Evolutionary conservation across 2,329 filamentous ascomycete genomes (phyloP).

Genomic region (Phaeoacremonium minimum): DNA sequence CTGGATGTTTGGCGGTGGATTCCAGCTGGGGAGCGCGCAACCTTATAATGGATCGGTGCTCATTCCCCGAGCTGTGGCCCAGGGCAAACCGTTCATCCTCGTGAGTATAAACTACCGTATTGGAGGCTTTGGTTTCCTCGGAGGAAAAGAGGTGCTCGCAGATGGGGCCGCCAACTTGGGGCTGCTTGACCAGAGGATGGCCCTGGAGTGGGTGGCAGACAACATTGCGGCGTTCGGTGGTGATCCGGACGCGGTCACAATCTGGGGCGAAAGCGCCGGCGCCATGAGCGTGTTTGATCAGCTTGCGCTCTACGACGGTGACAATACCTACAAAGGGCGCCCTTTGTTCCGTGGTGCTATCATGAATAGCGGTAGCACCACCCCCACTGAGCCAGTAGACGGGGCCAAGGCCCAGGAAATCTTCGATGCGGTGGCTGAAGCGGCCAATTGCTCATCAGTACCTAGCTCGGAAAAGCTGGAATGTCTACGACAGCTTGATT

Average conservation of each 20-base stretch:
- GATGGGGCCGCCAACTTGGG: conserved; percentile 57
- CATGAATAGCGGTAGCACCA: conserved; percentile 54
- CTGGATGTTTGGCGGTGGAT: conserved; percentile 55
- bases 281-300: conserved; percentile 60
- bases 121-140: conserved; percentile 59
- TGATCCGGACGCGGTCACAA: conserved; percentile 62
- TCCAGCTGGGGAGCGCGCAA: conserved; percentile 28
- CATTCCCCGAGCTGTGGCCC: conserved; percentile 25
- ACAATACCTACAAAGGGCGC: conserved; percentile 59
- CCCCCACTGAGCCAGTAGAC: conserved; percentile 48
- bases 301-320: conserved; percentile 56
- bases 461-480: conserved; percentile 42
- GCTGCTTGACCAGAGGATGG: conserved; percentile 55
- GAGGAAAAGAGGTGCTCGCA: conserved; percentile 48
- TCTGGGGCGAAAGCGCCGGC: conserved; percentile 59
- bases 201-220: conserved; percentile 58
- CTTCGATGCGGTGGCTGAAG: conserved; percentile 47
- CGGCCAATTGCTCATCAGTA: conserved; percentile 45
- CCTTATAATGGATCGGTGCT: conserved; percentile 31
- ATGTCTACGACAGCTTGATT: conserved; percentile 51
- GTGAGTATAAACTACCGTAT: conserved; percentile 63
- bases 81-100: conserved; percentile 55
- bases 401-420: conserved; percentile 48
- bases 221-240: too few relatives aligned
- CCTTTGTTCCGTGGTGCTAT: conserved; percentile 61